A percentile compares a stretch with the other conserved stretches of the same genome.
Conservation (phyloP, 2,329 filamentous ascomycete genomes). For the Cyphellophora attinorum region DNA sequence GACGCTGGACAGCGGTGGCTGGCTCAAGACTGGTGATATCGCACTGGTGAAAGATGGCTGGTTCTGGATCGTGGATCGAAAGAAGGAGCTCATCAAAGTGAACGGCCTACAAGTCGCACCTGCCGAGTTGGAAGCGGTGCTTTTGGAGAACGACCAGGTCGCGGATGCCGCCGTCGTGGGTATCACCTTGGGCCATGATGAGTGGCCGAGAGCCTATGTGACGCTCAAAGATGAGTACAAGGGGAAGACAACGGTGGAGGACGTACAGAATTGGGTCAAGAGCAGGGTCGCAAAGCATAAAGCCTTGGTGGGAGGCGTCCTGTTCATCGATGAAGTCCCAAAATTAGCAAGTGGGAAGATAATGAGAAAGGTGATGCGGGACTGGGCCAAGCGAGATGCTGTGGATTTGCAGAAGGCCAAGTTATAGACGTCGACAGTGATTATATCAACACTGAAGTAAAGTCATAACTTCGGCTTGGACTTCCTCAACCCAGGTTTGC, state of each 20-base stretch:
- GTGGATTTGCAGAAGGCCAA: no score
- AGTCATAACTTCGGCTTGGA: no score
- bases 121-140: constrained; percentile 36
- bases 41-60: constrained; percentile 47
- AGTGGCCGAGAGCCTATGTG: constrained; percentile 32
- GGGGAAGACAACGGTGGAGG: constrained; percentile 49
- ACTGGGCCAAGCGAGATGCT: constrained; percentile 44
- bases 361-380: constrained; percentile 44
- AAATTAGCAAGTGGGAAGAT: constrained; percentile 52
- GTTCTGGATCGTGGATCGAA: constrained; percentile 63
- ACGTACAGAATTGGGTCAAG: constrained; percentile 29
- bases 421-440: no score
- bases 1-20: constrained; percentile 53
- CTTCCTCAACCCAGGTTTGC: no score
- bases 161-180: constrained; percentile 38
- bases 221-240: constrained; percentile 31
- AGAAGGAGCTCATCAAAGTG: constrained; percentile 49
- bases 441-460: no score
- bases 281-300: constrained; percentile 43
- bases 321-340: constrained; percentile 48
- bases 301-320: constrained; percentile 40
- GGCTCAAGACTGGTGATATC: constrained; percentile 58
- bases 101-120: constrained; percentile 40
- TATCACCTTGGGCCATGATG: constrained; percentile 24
- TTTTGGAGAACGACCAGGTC: constrained; percentile 35